A percentile compares a stretch with the other conserved stretches of the same genome.
Evolutionary conservation across 108 stramenopile species (phyloP).

Genomic region (Nannochloropsis salina): DNA sequence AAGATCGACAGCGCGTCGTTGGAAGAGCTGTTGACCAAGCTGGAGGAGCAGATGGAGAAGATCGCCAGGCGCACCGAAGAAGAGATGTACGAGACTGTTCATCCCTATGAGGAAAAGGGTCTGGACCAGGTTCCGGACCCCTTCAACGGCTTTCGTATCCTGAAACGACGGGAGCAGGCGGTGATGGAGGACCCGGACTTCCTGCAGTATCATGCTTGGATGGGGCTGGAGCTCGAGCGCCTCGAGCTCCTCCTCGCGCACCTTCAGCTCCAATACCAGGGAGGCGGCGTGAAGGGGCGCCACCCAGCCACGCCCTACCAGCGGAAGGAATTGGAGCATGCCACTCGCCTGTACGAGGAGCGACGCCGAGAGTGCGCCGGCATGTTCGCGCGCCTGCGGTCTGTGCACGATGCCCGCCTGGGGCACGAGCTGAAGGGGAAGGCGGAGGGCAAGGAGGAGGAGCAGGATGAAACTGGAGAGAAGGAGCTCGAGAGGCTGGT

Average conservation of each 20-base stretch:
- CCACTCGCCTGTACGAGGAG: not conserved
- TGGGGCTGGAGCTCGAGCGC: not conserved
- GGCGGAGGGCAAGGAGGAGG: conserved; percentile 9
- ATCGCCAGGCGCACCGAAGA: not conserved
- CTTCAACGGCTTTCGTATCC: not conserved
- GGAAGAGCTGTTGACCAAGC: not conserved
- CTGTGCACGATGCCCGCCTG: not conserved
- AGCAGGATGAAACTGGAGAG: not conserved
- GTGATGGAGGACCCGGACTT: not conserved
- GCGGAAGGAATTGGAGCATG: not conserved
- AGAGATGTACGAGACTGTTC: not conserved
- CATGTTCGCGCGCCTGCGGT: not conserved
- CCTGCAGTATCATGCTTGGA: conserved; percentile 5
- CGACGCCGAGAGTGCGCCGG: not conserved
- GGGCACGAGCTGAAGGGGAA: not conserved
- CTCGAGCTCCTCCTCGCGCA: not conserved
- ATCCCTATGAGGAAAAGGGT: not conserved
- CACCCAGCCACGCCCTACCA: not conserved
- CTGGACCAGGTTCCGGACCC: not conserved
- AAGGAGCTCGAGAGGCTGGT: not conserved
- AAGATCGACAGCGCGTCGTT: not conserved
- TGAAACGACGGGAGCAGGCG: not conserved
- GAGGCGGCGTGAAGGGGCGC: not conserved
- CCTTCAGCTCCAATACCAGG: not conserved
- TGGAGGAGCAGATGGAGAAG: not conserved